A percentile compares a stretch with the other conserved stretches of the same genome.
These are phyloP conservation scores for Monilinia fructigena DNA, from an alignment of 2,329 filamentous ascomycete species.

Conservation along the genomic window DNA sequence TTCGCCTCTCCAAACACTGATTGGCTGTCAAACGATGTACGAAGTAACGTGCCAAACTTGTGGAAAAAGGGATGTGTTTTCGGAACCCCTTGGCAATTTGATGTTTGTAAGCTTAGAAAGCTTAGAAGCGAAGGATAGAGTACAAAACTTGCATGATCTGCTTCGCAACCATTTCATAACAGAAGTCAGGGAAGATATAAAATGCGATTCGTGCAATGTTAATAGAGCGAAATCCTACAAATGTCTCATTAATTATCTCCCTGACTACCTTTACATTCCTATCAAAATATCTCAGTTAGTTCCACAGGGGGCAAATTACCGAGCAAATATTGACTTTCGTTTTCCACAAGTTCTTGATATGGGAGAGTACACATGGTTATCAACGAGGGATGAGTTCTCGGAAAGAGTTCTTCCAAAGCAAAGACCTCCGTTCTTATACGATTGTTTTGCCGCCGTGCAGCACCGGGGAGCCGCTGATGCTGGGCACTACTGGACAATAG, in stretches of 20 bases:
- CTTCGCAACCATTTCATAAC: not conserved
- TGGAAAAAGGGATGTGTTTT: not conserved
- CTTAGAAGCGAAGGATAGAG: not conserved
- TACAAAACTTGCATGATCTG: not conserved
- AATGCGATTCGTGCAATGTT: constrained; percentile 3
- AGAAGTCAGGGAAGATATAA: not conserved
- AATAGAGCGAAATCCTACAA: not conserved
- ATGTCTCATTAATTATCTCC: not conserved
- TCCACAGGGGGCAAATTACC: too few species aligned
- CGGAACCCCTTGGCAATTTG: not conserved
- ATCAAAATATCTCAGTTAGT: not conserved
- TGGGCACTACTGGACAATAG: constrained; percentile 19
- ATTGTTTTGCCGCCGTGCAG: constrained; percentile 17
- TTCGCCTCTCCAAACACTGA: constrained; percentile 3
- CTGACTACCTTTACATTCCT: constrained; percentile 16
- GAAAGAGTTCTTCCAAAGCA: constrained; percentile 11
- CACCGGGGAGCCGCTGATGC: not conserved
- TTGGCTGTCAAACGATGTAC: not conserved
- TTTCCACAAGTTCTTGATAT: constrained; percentile 19
- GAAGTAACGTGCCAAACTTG: not conserved
- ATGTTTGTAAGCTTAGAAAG: too few species aligned
- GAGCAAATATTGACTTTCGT: not conserved
- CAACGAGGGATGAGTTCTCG: constrained; percentile 8
- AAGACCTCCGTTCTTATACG: constrained; percentile 20
- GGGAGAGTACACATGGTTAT: constrained; percentile 20